Evolutionary conservation across 2,329 filamentous ascomycete species (phyloP), one percentile per base, ranked within the genome.

Genomic region (Torrubiella hemipterigena): DNA sequence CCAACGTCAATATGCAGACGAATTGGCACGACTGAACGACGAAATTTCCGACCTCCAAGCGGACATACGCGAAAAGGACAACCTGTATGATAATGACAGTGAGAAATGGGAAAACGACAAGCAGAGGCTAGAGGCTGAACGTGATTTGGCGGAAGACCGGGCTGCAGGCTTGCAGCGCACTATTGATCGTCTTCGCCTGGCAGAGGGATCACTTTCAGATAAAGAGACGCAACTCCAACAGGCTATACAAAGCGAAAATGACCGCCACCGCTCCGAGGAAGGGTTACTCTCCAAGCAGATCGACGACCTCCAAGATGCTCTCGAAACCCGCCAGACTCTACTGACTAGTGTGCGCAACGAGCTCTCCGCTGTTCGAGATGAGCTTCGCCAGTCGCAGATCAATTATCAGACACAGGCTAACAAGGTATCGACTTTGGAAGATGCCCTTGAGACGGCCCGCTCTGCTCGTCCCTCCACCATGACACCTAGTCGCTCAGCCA

Each of bases 191-290:
- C 61, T 86, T 19, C 77, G 79, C 30, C 69, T 80, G 44, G 63
- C 68, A 2, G 78, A 84, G 48, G 74, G 77, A 12, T 73, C 66
- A 10, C 56, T 83, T 18, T 78, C 77, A 14, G 67, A 68, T 38
- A 80, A 79, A 48, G 80, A 85, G 45, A 63, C 63, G 15, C 78
- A 67, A 47, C 56, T 85, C 13, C 73, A 81, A 47, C 68, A 77
- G 44, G 73, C 75, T 4, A 62, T 86, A 10, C 67, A 79, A 39
- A 81, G 72, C 45, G 81, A 87, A 46, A 69, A 70, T 28, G 70
- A 83, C 39, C 75, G 81, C 16, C 77, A 91, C 45, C 67, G 68
- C 39, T 73, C 69, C 33, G 81, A 89, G 44, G 80, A 89, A 48
- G 70, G 70, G 9, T 58, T 77, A 7, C 60, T 93, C 30, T 72